Evolutionary conservation across 805 yeast genomes (phyloP), one percentile per base, ranked within the genome.

Genomic region (Ogataea parapolymorpha): DNA sequence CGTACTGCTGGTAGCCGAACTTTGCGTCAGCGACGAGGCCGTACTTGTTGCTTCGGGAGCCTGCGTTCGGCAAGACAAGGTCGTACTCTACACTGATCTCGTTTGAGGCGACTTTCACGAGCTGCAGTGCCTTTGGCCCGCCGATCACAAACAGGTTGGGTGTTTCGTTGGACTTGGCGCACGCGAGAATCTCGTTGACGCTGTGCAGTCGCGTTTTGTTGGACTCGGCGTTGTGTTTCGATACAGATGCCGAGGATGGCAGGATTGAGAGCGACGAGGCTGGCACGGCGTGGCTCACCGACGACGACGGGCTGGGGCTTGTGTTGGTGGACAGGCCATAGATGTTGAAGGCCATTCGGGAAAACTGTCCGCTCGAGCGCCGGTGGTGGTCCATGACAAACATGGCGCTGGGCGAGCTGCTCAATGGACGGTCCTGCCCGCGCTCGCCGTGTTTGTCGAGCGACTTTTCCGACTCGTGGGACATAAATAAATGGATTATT

Each of bases 321-420:
- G 18, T 39, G 17, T 29, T 44, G 10, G 60, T 50, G 14, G 64
- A 53, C 24, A 49, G 54, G 14, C 82, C 82, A 56, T 79, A 79
- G 26, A 78, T 75, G 50, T 77, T 74, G 63, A 75, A 78, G 0
- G 84, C 82, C 58, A 79, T 71, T 33, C 79, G 66, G 4, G 82
- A 77, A 44, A 76, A 59, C 26, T 49, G 53, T 2, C 65, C 65
- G 40, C 65, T 58, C 3, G 59, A 53, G 18, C 61, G 48, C 30
- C 66, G 46, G 20, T 52, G 53, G 13, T 49, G 49, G 25, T 53
- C 62, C 25, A 42, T 33, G 18, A 51, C 29, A 36, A 43, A 39
- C 33, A 53, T 43, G 7, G 62, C 48, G 18, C 48, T 42, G 13
- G 60, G 54, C 10, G 56, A 53, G 17, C 53, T 27, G 32, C 51